Conservation (phyloP, 805 yeast species). For the Nematodospora valgi region DNA sequence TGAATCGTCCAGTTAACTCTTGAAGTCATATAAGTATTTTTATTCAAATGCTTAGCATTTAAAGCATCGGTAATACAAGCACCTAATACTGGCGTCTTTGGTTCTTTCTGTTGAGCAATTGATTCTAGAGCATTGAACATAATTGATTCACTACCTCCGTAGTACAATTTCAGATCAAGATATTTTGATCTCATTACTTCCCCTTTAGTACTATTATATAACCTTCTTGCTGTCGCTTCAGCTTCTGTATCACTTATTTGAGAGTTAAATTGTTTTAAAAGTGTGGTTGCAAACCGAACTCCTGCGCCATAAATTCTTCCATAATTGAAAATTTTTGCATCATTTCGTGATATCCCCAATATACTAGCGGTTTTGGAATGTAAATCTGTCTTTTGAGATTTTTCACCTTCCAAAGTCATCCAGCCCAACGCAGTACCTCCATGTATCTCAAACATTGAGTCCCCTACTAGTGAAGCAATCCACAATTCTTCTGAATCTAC, state of each 20-base stretch:
- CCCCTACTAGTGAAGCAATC: constrained; percentile 96
- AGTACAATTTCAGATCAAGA: constrained; percentile 45
- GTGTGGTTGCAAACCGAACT: constrained; percentile 78
- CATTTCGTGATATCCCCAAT: constrained; percentile 82
- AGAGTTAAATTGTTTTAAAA: constrained; percentile 81
- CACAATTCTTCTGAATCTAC: constrained; percentile 98
- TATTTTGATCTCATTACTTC: constrained; percentile 14
- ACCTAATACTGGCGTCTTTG: constrained; percentile 87
- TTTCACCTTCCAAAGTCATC: constrained; percentile 98
- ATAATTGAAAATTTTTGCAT: constrained; percentile 93
- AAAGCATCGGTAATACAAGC: constrained; percentile 91
- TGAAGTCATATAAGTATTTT: constrained; percentile 74
- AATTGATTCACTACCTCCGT: constrained; percentile 92
- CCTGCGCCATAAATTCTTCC: constrained; percentile 99
- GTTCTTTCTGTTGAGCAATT: constrained; percentile 77
- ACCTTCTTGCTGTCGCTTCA: constrained; percentile 52
- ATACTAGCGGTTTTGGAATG: constrained; percentile 93
- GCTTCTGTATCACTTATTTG: constrained; percentile 66
- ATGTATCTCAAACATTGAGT: constrained; percentile 80
- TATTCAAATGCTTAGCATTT: constrained; percentile 57
- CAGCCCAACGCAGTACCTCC: constrained; percentile 98
- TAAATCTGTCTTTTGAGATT: constrained; percentile 85
- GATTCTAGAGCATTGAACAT: constrained; percentile 85
- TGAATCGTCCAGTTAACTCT: constrained; percentile 98
- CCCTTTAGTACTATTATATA: constrained; percentile 87